Conservation (phyloP, 2,329 filamentous ascomycete species). For the Mycosphaerella sp. region DNA sequence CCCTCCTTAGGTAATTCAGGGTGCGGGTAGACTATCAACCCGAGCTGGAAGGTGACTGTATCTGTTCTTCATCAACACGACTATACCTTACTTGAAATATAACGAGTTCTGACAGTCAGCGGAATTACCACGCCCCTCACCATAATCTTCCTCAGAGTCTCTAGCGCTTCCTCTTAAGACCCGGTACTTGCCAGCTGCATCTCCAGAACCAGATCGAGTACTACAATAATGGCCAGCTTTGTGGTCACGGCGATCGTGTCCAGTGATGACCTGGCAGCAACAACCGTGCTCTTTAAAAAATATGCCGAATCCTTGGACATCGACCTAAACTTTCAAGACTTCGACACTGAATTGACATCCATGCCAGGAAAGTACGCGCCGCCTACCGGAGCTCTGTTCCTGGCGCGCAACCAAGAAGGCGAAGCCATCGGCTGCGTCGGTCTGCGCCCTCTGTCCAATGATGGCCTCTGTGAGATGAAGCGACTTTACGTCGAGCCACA, state of each 20-base stretch:
- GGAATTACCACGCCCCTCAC: no score
- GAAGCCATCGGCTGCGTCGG: conserved; percentile 47
- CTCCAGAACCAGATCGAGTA: not conserved
- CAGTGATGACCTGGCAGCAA: conserved; percentile 38
- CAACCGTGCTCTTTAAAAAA: conserved; percentile 35
- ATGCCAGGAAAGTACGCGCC: conserved; percentile 52
- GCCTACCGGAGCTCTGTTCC: conserved; percentile 44
- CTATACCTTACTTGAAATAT: not conserved
- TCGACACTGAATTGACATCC: conserved; percentile 46
- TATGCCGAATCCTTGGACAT: conserved; percentile 44
- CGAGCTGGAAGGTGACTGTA: no score
- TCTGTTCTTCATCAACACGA: not conserved
- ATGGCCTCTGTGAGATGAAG: conserved; percentile 47
- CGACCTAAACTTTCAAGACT: conserved; percentile 54
- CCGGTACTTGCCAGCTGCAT: not conserved
- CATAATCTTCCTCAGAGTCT: not conserved
- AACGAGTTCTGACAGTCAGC: not conserved
- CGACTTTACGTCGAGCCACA: conserved; percentile 48
- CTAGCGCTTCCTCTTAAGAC: not conserved
- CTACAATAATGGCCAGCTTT: conserved; percentile 7
- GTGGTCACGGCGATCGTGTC: conserved; percentile 38
- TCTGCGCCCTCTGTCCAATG: conserved; percentile 37
- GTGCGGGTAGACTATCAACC: no score
- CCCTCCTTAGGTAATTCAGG: no score
- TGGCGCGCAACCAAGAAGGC: conserved; percentile 37